Percentiles rank a stretch among this genome's conserved stretches.
Evolutionary conservation across 768 basidiomycete species (phyloP).

Genomic region (Termitomyces sp.): DNA sequence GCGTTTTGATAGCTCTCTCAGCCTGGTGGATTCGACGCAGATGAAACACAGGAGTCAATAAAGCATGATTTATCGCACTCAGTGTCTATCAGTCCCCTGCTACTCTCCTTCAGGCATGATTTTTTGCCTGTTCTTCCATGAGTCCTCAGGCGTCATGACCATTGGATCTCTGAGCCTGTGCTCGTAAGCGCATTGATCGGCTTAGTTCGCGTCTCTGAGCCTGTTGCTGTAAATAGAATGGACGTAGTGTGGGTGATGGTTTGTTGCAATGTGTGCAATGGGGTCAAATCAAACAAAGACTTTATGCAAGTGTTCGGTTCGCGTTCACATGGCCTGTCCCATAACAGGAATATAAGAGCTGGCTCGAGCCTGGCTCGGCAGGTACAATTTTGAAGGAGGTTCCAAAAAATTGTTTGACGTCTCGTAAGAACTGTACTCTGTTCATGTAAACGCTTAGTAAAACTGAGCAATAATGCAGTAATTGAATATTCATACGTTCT

Average conservation of each 20-base stretch:
- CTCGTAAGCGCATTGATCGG: not conserved
- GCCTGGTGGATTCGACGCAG: conserved; percentile 23
- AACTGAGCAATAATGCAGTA: not conserved
- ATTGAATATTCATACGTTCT: conserved; percentile 60
- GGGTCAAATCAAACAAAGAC: not conserved
- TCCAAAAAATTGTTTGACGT: conserved; percentile 79
- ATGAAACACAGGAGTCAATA: conserved; percentile 17
- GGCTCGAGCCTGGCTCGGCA: conserved; percentile 48
- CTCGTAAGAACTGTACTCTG: conserved; percentile 90
- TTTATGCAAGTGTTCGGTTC: conserved; percentile 63
- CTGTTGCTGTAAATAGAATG: not conserved
- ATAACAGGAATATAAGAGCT: conserved; percentile 85
- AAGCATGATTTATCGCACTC: not conserved
- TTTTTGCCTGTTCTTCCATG: not conserved
- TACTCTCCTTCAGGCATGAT: not conserved
- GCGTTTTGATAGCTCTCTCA: conserved; percentile 31
- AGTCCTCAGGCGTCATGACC: not conserved
- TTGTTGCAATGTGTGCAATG: not conserved
- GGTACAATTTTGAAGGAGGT: conserved; percentile 89
- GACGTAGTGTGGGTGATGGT: not conserved
- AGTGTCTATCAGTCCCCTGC: not conserved
- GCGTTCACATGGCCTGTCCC: conserved; percentile 91
- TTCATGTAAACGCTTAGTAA: conserved; percentile 7
- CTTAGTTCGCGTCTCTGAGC: not conserved
- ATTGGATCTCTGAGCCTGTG: not conserved